These are phyloP conservation scores for Hypholoma fasciculare DNA, from an alignment of 768 basidiomycete genomes.

Conservation along the genomic window DNA sequence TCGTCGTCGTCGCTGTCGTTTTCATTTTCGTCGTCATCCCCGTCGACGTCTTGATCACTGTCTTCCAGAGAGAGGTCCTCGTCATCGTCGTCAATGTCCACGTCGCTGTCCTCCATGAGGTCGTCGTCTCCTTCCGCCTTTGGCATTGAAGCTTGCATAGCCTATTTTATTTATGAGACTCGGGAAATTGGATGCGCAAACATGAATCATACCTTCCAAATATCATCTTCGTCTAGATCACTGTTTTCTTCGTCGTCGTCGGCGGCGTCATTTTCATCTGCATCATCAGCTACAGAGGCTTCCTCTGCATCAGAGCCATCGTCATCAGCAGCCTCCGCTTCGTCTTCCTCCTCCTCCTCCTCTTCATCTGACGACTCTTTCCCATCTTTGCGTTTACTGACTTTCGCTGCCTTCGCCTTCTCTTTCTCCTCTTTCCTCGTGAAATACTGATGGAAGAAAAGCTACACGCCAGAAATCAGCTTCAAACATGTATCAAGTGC, in stretches of 20 bases:
- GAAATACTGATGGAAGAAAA: conserved; percentile 94
- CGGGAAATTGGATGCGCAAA: conserved; percentile 1
- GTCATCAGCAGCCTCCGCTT: conserved; percentile 39
- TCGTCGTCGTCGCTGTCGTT: conserved; percentile 26
- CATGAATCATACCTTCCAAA: conserved; percentile 75
- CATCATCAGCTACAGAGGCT: conserved; percentile 26
- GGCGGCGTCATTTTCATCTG: conserved; percentile 30
- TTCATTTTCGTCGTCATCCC: conserved; percentile 1
- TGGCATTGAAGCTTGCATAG: conserved; percentile 88
- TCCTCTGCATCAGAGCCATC: conserved; percentile 31
- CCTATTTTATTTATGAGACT: conserved; percentile 43
- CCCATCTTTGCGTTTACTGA: conserved; percentile 31
- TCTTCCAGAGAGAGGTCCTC: conserved; percentile 27
- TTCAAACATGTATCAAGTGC: background rate
- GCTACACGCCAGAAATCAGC: conserved; percentile 33
- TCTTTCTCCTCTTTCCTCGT: conserved; percentile 63
- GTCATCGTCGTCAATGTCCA: conserved; percentile 28
- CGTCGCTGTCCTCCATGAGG: conserved; percentile 39
- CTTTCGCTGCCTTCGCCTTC: conserved; percentile 43
- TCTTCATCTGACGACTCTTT: conserved; percentile 37
- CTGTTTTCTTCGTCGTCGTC: conserved; percentile 40
- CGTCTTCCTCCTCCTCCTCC: conserved; percentile 38
- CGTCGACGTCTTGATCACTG: conserved; percentile 32
- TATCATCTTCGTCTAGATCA: conserved; percentile 54
- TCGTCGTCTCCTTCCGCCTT: conserved; percentile 49